Base-by-base conservation (phyloP, 2,329 filamentous ascomycete species). In the Aspergillus thermomutatus region DNA sequence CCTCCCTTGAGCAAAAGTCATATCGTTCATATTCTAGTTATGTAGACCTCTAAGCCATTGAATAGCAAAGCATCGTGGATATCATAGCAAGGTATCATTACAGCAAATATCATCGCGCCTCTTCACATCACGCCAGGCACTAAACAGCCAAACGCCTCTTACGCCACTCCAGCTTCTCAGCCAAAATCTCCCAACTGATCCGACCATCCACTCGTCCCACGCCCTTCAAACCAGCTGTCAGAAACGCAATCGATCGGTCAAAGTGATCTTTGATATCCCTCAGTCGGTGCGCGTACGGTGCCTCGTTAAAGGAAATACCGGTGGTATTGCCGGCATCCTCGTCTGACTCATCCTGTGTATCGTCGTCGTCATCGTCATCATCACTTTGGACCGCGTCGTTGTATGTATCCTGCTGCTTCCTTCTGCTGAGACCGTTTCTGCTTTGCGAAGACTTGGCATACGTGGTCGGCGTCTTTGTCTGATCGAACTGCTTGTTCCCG, bases 151-250 rank as follows among this genome's bases (percentile, higher is more conserved):
- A 14, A 11, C 52, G 52, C 37, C 51, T 60, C 50, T 66, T 67
- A 52, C 72, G 70, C 74, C 74, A 77, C 51, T 92, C 88, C 47
- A 96, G 73, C 78, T 88, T 89, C 72, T 96, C 91, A 0, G 89
- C 91, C 58, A 96, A 71, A 58, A 89, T 85, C 72, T 94, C 90
- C 89, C 92, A 93, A 69, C 87, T 83, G 68, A 66, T 81, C 74
- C 90, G 86, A 27, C 85, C 85, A 49, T 89, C 87, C 34, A 87
- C 89, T 64, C 92, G 83, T 50, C 90, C 87, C 9, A 94, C 84
- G 9, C 88, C 88, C 53, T 87, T 84, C 60, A 97, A 70, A 0
- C 90, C 91, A 50, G 87, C 85, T 2, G 82, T 82, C 14, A 94
- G 80, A 70, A 96, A 96, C 0, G 82, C 78, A 27, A 92, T 67